Evolutionary conservation across 2,329 filamentous ascomycete genomes (phyloP).

Genomic region (Aspergillus melleus): DNA sequence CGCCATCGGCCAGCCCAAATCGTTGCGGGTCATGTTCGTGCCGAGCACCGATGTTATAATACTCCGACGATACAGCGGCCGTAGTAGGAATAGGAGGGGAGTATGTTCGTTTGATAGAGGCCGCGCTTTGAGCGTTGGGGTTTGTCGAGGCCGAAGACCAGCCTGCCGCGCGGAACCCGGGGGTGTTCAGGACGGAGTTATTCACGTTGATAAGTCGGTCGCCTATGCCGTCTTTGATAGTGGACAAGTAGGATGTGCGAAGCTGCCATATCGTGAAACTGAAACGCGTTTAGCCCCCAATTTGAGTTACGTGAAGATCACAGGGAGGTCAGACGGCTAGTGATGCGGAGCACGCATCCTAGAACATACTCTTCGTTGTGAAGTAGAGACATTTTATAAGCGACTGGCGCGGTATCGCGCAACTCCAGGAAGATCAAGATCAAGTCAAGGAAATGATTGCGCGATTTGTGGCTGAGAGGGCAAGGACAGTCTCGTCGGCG

Average conservation of each 20-base stretch:
- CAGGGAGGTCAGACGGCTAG: background rate
- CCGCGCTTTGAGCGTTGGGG: conserved; percentile 42
- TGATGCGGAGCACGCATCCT: conserved; percentile 2
- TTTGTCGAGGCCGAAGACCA: conserved; percentile 50
- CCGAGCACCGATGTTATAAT: conserved; percentile 54
- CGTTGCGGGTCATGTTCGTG: conserved; percentile 30
- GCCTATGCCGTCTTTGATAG: conserved; percentile 65
- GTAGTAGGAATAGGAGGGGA: conserved; percentile 65
- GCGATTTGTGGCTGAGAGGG: conserved; percentile 1
- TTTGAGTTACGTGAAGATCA: background rate
- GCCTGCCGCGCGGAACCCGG: conserved; percentile 64
- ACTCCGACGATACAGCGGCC: conserved; percentile 58
- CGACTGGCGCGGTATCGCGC: background rate
- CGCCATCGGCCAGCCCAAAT: conserved; percentile 42
- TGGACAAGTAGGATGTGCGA: conserved; percentile 63
- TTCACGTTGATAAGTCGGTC: conserved; percentile 67
- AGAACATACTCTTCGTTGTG: conserved; percentile 53
- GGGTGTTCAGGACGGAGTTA: conserved; percentile 62
- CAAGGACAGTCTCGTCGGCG: conserved; percentile 2
- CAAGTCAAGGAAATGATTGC: background rate
- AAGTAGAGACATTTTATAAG: conserved; percentile 47
- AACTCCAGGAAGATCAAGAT: background rate
- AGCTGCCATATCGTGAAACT: conserved; percentile 68
- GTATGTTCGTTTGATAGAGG: conserved; percentile 62
- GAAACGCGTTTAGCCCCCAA: conserved; percentile 16